A percentile compares a stretch with the other conserved stretches of the same genome.
Evolutionary conservation across 305 asterid species (phyloP).

Genomic region (Rubia balearica): DNA sequence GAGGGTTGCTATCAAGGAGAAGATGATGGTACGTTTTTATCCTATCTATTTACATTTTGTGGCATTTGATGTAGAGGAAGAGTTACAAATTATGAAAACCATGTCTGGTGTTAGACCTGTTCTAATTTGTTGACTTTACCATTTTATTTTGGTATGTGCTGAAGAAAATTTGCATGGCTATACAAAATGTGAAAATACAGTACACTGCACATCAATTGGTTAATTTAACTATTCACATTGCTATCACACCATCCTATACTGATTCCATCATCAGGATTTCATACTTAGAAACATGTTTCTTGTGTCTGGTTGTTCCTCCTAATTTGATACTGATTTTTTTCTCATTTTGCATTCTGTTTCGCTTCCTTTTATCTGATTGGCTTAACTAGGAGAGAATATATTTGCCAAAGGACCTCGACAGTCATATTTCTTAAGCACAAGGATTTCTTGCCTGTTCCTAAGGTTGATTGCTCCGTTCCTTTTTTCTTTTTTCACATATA

Average conservation of each 20-base stretch:
- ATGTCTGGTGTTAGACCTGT: not conserved
- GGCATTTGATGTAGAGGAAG: not conserved
- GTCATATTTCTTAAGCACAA: too few relatives aligned
- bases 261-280: not conserved
- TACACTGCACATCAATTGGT: not conserved
- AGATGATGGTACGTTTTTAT: too few relatives aligned
- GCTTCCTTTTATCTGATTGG: too few relatives aligned
- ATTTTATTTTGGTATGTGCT: not conserved
- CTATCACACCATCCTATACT: not conserved
- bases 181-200: not conserved
- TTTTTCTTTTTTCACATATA: conserved; percentile 31
- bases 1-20: not conserved
- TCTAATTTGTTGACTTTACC: not conserved
- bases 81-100: not conserved
- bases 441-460: too few relatives aligned
- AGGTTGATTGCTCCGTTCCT: not conserved
- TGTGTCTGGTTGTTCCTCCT: too few relatives aligned
- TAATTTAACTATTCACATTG: not conserved
- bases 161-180: not conserved
- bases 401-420: too few relatives aligned
- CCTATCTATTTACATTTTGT: not conserved
- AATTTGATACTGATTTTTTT: too few relatives aligned
- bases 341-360: too few relatives aligned
- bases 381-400: too few relatives aligned
- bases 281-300: too few relatives aligned